Conservation (phyloP, 2,329 filamentous ascomycete genomes). For the Apiospora sp. region DNA sequence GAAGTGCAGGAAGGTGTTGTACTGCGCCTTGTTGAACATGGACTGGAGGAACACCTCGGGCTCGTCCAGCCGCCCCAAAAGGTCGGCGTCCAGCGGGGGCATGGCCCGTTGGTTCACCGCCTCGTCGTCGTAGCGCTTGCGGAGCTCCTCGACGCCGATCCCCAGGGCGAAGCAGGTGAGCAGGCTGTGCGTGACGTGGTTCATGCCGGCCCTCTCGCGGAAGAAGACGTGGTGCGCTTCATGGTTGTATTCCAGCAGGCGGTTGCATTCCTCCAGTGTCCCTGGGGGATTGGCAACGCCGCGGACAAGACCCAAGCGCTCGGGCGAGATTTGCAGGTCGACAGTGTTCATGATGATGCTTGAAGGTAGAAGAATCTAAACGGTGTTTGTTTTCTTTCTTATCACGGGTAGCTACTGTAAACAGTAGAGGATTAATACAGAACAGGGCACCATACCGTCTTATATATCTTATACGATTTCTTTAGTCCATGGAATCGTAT, state of each 20-base stretch:
- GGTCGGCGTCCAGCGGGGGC: conserved; percentile 32
- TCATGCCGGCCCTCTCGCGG: conserved; percentile 37
- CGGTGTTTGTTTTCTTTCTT: no score
- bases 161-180: conserved; percentile 42
- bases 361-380: no score
- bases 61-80: conserved; percentile 33
- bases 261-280: conserved; percentile 30
- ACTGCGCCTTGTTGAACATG: conserved; percentile 42
- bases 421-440: no score
- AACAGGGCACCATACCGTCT: no score
- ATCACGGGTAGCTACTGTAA: no score
- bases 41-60: conserved; percentile 34
- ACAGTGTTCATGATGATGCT: no score
- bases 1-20: conserved; percentile 68
- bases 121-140: conserved; percentile 38
- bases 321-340: no score
- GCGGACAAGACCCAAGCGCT: no score
- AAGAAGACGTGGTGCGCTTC: conserved; percentile 43
- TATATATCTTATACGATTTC: no score
- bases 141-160: conserved; percentile 36
- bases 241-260: conserved; percentile 42
- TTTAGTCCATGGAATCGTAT: no score
- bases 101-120: conserved; percentile 37
- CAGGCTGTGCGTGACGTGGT: conserved; percentile 44
- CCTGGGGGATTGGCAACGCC: no score